Evolutionary conservation across 2,329 filamentous ascomycete species (phyloP), one percentile per base, ranked within the genome.

Genomic region (Cordyceps javanica): DNA sequence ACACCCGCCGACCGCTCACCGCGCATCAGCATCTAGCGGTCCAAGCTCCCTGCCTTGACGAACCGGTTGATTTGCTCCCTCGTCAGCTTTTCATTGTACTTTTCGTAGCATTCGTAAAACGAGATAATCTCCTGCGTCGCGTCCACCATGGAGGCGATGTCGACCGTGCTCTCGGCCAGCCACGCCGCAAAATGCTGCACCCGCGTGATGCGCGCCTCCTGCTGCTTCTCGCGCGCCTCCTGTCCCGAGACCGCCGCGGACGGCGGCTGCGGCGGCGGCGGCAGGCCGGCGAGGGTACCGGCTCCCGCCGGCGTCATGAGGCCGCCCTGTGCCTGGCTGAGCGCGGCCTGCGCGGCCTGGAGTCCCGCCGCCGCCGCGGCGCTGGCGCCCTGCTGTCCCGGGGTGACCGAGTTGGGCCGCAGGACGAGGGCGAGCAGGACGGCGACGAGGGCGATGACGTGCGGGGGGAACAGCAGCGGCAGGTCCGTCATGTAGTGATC

Each of bases 401-500:
- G 63, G 1, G 64, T 59, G 1, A 68, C 63, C 14, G 65, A 66
- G 49, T 69, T 72, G 0, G 90, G 89, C 55, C 90, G 85, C 38
- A 96, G 82, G 5, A 94, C 88, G n/a, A 96, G 81, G 1, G 90
- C 87, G 7, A 96, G 78, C 58, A 96, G 83, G 60, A 96, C 88
- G 7, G 91, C 89, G 34, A 91, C 92, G 41, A 96, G 82, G n/a
- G 91, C 91, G 57, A 96, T 86, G 50, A 90, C 81, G 66, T 96
- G 91, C n/a, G 92, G 92, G 13, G 91, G 81, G 67, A 91, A 88
- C 0, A 95, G 79, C 14, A 97, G 78, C 2, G 90, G 90, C n/a
- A 96, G 78, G 69, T 97, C 92, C 8, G 92, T 96, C 73, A 95
- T 87, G 74, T 90, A 96, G 69, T 90, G 89, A 70, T 97, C 92